Evolutionary conservation across 805 yeast genomes (phyloP), one percentile per base, ranked within the genome.

Genomic region (Candida sphagnicola): DNA sequence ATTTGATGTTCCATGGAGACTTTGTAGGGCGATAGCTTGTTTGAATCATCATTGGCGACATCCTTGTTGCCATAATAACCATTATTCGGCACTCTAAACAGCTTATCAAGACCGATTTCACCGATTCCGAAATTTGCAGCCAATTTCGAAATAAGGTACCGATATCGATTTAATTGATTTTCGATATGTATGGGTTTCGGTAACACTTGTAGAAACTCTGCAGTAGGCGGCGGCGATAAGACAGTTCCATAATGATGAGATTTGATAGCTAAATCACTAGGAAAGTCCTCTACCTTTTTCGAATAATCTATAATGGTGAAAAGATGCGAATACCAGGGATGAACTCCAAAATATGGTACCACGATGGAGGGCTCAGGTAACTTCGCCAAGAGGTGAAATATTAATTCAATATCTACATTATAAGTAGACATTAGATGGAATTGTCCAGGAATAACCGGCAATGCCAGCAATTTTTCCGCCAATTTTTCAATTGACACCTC

Each of bases 251-350:
- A 90, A 56, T 90, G 97, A n/a, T n/a, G n/a, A n/a, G n/a, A n/a
- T n/a, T n/a, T n/a, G n/a, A n/a, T n/a, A n/a, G n/a, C n/a, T n/a
- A n/a, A n/a, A n/a, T n/a, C n/a, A 6, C 24, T 21, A 21, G 24
- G 10, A 10, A 6, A 21, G 24, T 21, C 8, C 24, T 21, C 24
- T 6, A 21, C 24, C 24, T 21, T 21, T n/a, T n/a, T n/a, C n/a
- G n/a, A n/a, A n/a, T n/a, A n/a, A n/a, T 49, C 55, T n/a, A 59
- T 49, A 5, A 37, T 13, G 2, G 74, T 62, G 45, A 78, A 82
- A 14, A 82, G 46, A 56, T 90, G 95, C 2, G 80, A 61, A 51
- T 77, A 90, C 98, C 98, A 91, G 0, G 99, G 99, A 59, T 91
- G 99, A 1, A 88, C 65, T 0, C 98, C 95, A 51, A 77, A 75